Evolutionary conservation across 1,139 yeast species (phyloP), one percentile per base, ranked within the genome.

Genomic region (Geotrichum klebahnii): DNA sequence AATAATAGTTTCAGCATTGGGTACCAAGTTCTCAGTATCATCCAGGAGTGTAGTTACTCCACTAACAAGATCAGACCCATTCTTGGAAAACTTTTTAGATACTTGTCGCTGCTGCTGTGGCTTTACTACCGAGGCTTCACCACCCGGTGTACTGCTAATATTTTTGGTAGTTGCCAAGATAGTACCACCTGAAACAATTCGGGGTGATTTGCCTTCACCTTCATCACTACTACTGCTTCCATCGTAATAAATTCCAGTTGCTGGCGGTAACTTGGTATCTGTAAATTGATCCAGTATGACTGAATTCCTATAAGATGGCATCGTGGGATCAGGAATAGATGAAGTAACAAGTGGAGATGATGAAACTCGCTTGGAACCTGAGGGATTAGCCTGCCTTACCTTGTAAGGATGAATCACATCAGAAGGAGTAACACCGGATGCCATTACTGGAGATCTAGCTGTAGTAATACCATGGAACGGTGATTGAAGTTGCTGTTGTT

Each of bases 191-290:
- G 12, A 31, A 31, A 17, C 17, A 5, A 12, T 12, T 5, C 17
- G 10, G 5, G 5, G 34, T 17, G 12, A 3, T 12, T 22, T 23
- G 33, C 34, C 43, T 4, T 9, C 23, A 9, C 19, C 23, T 14
- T 33, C 17, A 5, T 28, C 14, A 20, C 43, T 39, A 32, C 43
- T 39, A 16, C 20, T 14, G 34, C 43, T 39, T 26, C 43, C 43
- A 17, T 39, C 43, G n/a, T 39, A 26, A 12, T 19, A 39, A 12
- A 39, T 39, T 14, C 43, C 43, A 3, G 43, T 29, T 4, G 41
- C 37, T 33, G 16, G 37, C 19, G 37, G 16, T 33, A 10, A 10
- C 37, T n/a, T n/a, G n/a, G n/a, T n/a, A n/a, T n/a, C n/a, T 10
- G 29, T 10, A 26, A 26, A 26, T 10, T 26, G 29, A 10, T 26